A percentile compares a stretch with the other conserved stretches of the same genome.
Evolutionary conservation across 148 eudicot genomes (phyloP).

Genomic region (Fallopia convolvulus): DNA sequence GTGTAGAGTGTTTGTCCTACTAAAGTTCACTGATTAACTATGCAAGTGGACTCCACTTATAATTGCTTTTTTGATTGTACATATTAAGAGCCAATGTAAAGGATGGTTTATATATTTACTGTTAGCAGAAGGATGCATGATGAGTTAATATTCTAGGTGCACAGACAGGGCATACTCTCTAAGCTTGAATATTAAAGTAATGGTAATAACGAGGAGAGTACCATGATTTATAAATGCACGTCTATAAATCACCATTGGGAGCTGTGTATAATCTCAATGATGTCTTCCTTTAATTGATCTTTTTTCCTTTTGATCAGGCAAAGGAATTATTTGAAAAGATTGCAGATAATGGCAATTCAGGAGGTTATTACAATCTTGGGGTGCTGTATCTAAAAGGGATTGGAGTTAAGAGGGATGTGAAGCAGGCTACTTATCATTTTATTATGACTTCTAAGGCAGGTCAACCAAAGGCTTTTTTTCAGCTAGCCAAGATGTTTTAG

Average conservation of each 20-base stretch:
- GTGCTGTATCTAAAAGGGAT: slow-evolving; percentile 90
- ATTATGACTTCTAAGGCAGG: slow-evolving; percentile 64
- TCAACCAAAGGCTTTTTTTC: slow-evolving; percentile 93
- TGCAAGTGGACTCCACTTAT: background rate
- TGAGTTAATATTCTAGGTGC: background rate
- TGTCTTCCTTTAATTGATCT: background rate
- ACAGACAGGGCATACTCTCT: background rate
- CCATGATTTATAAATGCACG: background rate
- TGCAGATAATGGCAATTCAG: slow-evolving; percentile 69
- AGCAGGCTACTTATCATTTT: slow-evolving; percentile 59
- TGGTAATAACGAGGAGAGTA: background rate
- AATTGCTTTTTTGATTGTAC: background rate
- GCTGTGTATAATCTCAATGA: background rate
- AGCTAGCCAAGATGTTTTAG: slow-evolving; percentile 94
- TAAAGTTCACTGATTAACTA: too few species aligned
- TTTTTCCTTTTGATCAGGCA: slow-evolving; percentile 43
- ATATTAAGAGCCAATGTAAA: background rate
- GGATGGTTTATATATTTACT: background rate
- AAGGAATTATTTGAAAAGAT: slow-evolving; percentile 87
- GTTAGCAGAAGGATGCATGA: background rate
- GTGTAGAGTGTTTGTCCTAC: background rate
- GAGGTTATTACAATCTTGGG: slow-evolving; percentile 88
- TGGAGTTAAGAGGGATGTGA: slow-evolving; percentile 79
- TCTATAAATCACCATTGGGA: background rate
- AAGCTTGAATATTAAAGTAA: background rate